phyloP scores from a whole-genome alignment of 2,329 filamentous ascomycete genomes.

The Fusarium sp. region DNA sequence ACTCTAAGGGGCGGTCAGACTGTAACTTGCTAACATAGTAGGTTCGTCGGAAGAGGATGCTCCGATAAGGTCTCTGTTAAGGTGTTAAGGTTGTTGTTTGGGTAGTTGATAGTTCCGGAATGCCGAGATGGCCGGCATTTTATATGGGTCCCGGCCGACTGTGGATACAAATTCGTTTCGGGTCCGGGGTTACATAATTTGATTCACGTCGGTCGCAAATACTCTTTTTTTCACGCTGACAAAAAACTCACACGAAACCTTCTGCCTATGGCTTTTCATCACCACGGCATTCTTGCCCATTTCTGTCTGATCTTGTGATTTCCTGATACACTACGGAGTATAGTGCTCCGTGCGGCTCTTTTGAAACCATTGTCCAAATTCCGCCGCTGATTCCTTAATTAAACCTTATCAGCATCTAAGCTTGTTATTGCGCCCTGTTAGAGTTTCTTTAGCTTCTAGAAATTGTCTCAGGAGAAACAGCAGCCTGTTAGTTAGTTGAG shows the following conservation, averaged over 20 bases:
- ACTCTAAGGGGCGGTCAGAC: neutral
- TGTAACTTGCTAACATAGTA: neutral
- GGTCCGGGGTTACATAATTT: neutral
- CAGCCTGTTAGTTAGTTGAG: neutral
- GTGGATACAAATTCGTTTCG: neutral
- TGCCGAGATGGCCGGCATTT: constrained; percentile 1
- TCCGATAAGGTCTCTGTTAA: neutral
- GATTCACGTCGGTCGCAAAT: neutral
- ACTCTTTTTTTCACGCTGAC: neutral
- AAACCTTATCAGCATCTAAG: constrained; percentile 30
- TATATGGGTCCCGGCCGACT: constrained; percentile 2
- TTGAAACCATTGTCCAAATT: constrained; percentile 17
- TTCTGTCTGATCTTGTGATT: neutral
- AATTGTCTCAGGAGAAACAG: constrained; percentile 28
- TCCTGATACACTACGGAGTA: neutral
- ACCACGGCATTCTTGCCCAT: neutral
- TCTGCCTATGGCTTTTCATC: neutral
- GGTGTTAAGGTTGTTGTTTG: neutral
- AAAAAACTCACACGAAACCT: neutral
- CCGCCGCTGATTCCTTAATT: constrained; percentile 28
- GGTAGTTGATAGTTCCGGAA: neutral
- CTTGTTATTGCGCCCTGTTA: constrained; percentile 3
- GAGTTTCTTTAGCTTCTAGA: constrained; percentile 30
- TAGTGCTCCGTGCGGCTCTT: constrained; percentile 11
- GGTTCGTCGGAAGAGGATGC: constrained; percentile 1